Conservation (phyloP, 805 yeast genomes). For the Kodamaea nitidulidarum region DNA sequence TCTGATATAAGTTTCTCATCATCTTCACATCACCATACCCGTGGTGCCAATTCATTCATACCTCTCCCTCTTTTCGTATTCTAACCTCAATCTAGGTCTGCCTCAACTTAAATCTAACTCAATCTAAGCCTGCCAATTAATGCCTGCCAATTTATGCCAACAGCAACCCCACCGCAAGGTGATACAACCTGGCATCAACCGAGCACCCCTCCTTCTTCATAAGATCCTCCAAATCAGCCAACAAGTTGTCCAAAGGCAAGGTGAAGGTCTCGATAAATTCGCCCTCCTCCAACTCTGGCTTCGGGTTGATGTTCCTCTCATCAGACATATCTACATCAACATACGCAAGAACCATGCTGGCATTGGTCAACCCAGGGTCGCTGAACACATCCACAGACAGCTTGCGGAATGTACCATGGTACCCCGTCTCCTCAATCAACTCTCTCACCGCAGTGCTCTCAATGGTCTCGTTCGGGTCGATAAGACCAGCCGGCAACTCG, state of each 20-base stretch:
- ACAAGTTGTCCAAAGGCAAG: constrained; percentile 58
- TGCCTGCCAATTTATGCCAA: constrained; percentile 40
- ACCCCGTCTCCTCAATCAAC: constrained; percentile 89
- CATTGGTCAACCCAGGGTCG: constrained; percentile 87
- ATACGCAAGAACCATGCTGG: constrained; percentile 75
- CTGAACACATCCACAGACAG: constrained; percentile 44
- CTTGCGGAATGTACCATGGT: constrained; percentile 57
- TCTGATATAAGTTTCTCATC: too few species aligned
- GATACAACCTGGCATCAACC: constrained; percentile 84
- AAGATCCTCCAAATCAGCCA: constrained; percentile 49
- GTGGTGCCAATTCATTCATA: too few species aligned
- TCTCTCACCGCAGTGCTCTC: constrained; percentile 85
- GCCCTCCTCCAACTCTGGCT: constrained; percentile 76
- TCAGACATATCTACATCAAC: constrained; percentile 70
- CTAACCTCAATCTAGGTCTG: too few species aligned
- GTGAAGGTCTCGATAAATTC: constrained; percentile 90
- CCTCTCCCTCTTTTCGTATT: too few species aligned
- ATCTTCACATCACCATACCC: too few species aligned
- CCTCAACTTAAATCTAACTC: too few species aligned
- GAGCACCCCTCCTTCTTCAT: constrained; percentile 60
- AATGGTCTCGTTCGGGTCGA: constrained; percentile 77
- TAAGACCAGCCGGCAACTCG: constrained; percentile 93
- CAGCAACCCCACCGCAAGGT: constrained; percentile 76
- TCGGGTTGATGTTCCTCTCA: constrained; percentile 63
- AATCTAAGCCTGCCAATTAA: too few species aligned